Evolutionary conservation across 225 moss, liverwort and hornwort species (phyloP), one percentile per base, ranked within the genome.

Genomic region (Pseudoscleropodium purum): DNA sequence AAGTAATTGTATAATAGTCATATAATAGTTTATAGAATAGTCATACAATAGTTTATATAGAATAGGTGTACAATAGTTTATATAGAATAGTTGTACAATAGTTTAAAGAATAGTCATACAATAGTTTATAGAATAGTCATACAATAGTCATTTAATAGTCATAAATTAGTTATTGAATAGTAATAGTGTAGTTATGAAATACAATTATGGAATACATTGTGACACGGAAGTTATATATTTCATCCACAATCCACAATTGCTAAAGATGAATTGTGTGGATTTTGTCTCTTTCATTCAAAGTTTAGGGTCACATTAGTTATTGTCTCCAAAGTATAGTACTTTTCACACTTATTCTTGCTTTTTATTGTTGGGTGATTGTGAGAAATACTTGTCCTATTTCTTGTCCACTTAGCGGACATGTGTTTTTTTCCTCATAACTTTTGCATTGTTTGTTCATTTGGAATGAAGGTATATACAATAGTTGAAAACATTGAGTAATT

Each of bases 221-320:
- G 39, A 24, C 2, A 13, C 39, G 5, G 39, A 11, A 69, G 6
- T 1, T 7, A 0, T 0, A 39, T 0, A 13, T 70, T 25, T 70
- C 70, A 39, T 25, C 14, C 0, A 1, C 12, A n/a, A 2, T 2
- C 12, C 0, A 2, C 8, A 39, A 5, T 1, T 39, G 8, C 4
- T 39, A 2, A 24, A 70, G 14, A 39, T 39, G 24, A 21, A 39
- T 2, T 4, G 1, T 39, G 39, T 25, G 2, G 3, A 25, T 39
- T 70, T 39, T 39, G 14, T 39, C 39, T 24, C 12, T 69, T 6
- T 14, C 0, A 0, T 70, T 70, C 25, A 70, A 24, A 70, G 2
- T 39, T 56, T 25, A 68, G 14, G 14, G 2, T 70, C 13, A 70
- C 1, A 4, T 14, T 0, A 24, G 0, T 25, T 4, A 6, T 4